A percentile compares a stretch with the other conserved stretches of the same genome.
Evolutionary conservation across 805 yeast genomes (phyloP).

Genomic region (Schizosaccharomyces osmophilus): DNA sequence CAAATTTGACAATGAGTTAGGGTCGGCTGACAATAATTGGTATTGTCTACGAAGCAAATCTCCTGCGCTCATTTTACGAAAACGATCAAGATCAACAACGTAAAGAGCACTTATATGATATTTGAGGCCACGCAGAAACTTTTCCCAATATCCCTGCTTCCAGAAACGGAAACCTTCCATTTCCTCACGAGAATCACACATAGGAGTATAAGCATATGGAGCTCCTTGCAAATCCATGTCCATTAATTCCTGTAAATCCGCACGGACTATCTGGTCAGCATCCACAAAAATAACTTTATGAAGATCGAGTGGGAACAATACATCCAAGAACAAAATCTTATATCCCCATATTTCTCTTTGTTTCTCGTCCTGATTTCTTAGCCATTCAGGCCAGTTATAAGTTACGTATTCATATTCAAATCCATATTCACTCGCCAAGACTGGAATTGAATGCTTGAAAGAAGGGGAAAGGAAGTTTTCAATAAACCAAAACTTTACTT

Average conservation of each 20-base stretch:
- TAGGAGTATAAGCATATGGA: slow-evolving; percentile 68
- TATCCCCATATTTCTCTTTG: slow-evolving; percentile 73
- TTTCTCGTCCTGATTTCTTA: slow-evolving; percentile 50
- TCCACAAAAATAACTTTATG: slow-evolving; percentile 64
- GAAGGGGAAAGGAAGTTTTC: slow-evolving; percentile 58
- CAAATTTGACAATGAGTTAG: slow-evolving; percentile 51
- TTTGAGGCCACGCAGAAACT: slow-evolving; percentile 30
- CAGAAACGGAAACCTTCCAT: slow-evolving; percentile 77
- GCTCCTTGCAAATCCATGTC: slow-evolving; percentile 52
- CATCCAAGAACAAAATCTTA: slow-evolving; percentile 68
- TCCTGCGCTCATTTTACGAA: slow-evolving; percentile 49
- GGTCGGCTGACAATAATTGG: slow-evolving; percentile 57
- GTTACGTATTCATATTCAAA: slow-evolving; percentile 57
- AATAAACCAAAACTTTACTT: slow-evolving; percentile 65
- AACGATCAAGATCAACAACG: slow-evolving; percentile 47
- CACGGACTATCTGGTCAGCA: slow-evolving; percentile 58
- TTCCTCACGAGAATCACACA: slow-evolving; percentile 58
- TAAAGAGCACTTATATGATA: slow-evolving; percentile 67
- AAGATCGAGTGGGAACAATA: slow-evolving; percentile 55
- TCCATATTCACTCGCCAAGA: slow-evolving; percentile 29
- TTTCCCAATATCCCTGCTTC: slow-evolving; percentile 81
- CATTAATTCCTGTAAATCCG: slow-evolving; percentile 45
- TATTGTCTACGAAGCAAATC: slow-evolving; percentile 64
- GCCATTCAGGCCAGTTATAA: slow-evolving; percentile 85
- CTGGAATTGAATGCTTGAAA: slow-evolving; percentile 35